Evolutionary conservation across 371 early-diverging fungal genomes (phyloP).

Genomic region (Apophysomyces trapeziformis): DNA sequence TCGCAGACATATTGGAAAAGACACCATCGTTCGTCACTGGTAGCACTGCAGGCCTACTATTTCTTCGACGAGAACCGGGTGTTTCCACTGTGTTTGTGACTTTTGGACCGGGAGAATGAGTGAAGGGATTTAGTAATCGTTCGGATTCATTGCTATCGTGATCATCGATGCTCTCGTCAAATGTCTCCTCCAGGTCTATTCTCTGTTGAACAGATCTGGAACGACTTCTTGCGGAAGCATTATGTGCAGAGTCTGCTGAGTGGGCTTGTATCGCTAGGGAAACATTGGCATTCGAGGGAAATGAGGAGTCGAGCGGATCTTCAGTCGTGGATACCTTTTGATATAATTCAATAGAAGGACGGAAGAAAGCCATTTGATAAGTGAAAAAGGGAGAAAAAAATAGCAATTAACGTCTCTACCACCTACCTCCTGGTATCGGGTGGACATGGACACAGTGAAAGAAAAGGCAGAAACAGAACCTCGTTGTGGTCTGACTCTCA

Average conservation of each 20-base stretch:
- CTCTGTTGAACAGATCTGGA: slow-evolving; percentile 16
- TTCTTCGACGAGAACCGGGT: neutral
- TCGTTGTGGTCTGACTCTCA: neutral
- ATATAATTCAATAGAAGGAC: neutral
- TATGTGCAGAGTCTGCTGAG: neutral
- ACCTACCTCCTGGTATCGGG: slow-evolving; percentile 3
- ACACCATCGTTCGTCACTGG: slow-evolving; percentile 60
- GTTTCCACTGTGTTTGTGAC: neutral
- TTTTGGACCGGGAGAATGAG: neutral
- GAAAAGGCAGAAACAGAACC: neutral
- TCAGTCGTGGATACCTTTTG: neutral
- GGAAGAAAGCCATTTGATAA: neutral
- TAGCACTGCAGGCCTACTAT: slow-evolving; percentile 23
- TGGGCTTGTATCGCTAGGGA: neutral
- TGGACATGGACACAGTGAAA: slow-evolving; percentile 2
- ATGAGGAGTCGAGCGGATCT: slow-evolving; percentile 1
- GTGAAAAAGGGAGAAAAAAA: neutral
- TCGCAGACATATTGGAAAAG: slow-evolving; percentile 63
- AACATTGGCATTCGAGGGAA: neutral
- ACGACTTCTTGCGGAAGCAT: neutral
- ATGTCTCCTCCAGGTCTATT: slow-evolving; percentile 30
- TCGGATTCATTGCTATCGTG: slow-evolving; percentile 7
- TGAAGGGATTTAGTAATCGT: slow-evolving; percentile 12
- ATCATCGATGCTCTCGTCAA: slow-evolving; percentile 29
- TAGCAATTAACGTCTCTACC: neutral